Conservation (phyloP, 805 yeast species). For the Gaillardinia entomophila region DNA sequence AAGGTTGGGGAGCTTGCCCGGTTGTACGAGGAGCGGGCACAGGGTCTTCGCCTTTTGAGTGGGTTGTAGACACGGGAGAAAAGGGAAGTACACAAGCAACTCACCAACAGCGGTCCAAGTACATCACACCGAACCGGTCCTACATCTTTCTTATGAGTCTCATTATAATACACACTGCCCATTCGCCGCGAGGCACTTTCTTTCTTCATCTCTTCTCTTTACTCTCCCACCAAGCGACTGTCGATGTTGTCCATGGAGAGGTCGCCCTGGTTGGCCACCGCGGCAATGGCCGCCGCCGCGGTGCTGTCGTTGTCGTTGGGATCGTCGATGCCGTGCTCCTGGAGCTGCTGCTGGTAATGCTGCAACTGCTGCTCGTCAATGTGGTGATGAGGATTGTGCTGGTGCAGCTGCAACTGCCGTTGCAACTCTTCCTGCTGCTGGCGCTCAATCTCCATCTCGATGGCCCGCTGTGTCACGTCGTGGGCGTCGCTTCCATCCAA, state of each 20-base stretch:
- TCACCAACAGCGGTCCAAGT: background rate
- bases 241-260: constrained; percentile 41
- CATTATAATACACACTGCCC: too few species aligned
- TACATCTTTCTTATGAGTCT: constrained; percentile 3
- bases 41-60: constrained; percentile 31
- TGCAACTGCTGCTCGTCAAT: constrained; percentile 20
- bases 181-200: too few species aligned
- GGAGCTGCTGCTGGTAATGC: constrained; percentile 21
- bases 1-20: constrained; percentile 60
- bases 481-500: constrained; percentile 13
- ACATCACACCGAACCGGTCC: background rate
- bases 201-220: too few species aligned
- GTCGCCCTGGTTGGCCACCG: constrained; percentile 29
- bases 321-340: constrained; percentile 20
- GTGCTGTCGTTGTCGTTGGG: constrained; percentile 5
- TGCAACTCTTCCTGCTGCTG: constrained; percentile 13
- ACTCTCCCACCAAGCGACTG: constrained; percentile 40
- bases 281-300: constrained; percentile 38
- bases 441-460: constrained; percentile 6
- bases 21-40: constrained; percentile 54
- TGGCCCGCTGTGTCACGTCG: constrained; percentile 4
- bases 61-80: constrained; percentile 11
- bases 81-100: constrained; percentile 1
- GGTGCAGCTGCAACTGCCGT: constrained; percentile 14
- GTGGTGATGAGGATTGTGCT: constrained; percentile 16